Conservation (phyloP, 2,329 filamentous ascomycete species). For the Cladosporium colombiae region DNA sequence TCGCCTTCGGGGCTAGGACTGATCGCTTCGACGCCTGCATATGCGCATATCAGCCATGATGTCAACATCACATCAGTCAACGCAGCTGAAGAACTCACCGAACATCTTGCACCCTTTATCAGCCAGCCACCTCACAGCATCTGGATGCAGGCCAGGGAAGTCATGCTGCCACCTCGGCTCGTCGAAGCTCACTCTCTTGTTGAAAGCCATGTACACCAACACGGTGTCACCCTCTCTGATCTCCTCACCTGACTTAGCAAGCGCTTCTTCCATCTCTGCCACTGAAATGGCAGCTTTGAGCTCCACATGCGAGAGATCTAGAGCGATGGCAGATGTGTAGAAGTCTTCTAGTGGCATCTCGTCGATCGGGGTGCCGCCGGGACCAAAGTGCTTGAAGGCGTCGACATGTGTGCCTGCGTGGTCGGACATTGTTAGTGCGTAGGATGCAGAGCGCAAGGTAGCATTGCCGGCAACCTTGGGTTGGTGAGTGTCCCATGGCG, state of each 20-base stretch:
- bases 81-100: slow-evolving; percentile 18
- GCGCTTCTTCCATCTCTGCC: slow-evolving; percentile 29
- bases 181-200: slow-evolving; percentile 28
- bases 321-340: slow-evolving; percentile 31
- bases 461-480: slow-evolving; percentile 33
- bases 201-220: slow-evolving; percentile 32
- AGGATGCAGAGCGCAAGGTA: slow-evolving; percentile 30
- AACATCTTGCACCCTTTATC: slow-evolving; percentile 33
- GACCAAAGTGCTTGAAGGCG: slow-evolving; percentile 34
- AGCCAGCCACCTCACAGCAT: slow-evolving; percentile 32
- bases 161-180: slow-evolving; percentile 35
- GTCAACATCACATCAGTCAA: background rate
- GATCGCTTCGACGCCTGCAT: slow-evolving; percentile 28
- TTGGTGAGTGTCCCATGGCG: slow-evolving; percentile 34
- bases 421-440: slow-evolving; percentile 32
- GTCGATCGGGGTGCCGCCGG: slow-evolving; percentile 31
- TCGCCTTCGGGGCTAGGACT: slow-evolving; percentile 32
- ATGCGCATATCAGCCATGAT: background rate
- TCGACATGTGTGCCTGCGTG: slow-evolving; percentile 33
- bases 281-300: slow-evolving; percentile 29
- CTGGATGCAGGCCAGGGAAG: slow-evolving; percentile 30
- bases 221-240: slow-evolving; percentile 32
- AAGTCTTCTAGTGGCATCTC: slow-evolving; percentile 33
- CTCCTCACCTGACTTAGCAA: slow-evolving; percentile 27
- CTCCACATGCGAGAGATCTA: slow-evolving; percentile 33